These are phyloP conservation scores for Cyclotella kingstonii DNA, from an alignment of 108 stramenopile genomes.

Conservation along the genomic window DNA sequence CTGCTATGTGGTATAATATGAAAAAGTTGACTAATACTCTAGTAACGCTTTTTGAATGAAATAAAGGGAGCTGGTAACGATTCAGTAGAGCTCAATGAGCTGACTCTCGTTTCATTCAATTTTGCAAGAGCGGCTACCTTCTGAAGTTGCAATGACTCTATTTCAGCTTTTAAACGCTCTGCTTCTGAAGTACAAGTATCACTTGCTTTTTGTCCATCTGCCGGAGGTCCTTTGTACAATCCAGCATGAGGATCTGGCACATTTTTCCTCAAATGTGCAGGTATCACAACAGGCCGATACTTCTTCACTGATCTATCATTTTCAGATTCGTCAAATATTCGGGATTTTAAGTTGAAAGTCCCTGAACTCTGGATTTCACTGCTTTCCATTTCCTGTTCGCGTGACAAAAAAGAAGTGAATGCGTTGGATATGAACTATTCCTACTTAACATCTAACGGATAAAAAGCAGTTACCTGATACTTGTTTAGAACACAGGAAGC, in stretches of 20 bases:
- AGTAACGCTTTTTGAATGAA: conserved; percentile 30
- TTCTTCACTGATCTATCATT: conserved; percentile 19
- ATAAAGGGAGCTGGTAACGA: conserved; percentile 11
- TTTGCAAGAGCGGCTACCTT: conserved; percentile 19
- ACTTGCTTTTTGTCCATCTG: conserved; percentile 12
- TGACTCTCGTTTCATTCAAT: background rate
- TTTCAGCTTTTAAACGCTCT: conserved; percentile 44
- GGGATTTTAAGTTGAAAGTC: conserved; percentile 44
- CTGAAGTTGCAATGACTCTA: conserved; percentile 47
- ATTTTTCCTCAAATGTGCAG: conserved; percentile 50
- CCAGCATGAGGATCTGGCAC: conserved; percentile 43
- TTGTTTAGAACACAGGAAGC: conserved; percentile 55
- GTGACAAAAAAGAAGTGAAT: too few species aligned
- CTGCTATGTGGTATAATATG: too few species aligned
- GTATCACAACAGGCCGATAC: conserved; percentile 43
- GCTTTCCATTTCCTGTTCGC: conserved; percentile 29
- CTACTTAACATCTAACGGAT: too few species aligned
- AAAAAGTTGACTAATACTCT: background rate
- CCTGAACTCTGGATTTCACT: conserved; percentile 36
- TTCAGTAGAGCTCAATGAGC: conserved; percentile 4
- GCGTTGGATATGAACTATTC: too few species aligned
- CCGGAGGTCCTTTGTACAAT: conserved; percentile 33
- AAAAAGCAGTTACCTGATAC: too few species aligned
- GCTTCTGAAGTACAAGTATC: conserved; percentile 25
- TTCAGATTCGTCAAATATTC: conserved; percentile 23